Conservation (phyloP, 164 flowering plant genomes). For the Litsea cubeba region DNA sequence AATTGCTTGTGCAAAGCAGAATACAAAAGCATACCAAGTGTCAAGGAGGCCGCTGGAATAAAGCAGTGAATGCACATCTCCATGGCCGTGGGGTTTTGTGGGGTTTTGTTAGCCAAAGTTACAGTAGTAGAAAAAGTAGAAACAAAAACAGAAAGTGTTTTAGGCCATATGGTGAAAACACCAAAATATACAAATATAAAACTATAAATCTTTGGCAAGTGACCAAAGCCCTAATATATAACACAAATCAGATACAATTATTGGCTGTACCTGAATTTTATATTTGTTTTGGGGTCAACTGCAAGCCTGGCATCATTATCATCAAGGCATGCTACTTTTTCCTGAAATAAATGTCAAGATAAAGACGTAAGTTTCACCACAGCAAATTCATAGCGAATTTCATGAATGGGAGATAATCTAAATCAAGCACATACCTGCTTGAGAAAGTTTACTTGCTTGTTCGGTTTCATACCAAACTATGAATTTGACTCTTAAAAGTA, state of each 20-base stretch:
- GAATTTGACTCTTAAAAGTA: conserved; percentile 71
- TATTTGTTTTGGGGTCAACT: conserved; percentile 66
- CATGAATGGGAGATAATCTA: not conserved
- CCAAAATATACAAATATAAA: not conserved
- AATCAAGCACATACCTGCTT: conserved; percentile 66
- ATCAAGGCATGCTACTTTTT: conserved; percentile 94
- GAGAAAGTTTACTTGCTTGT: conserved; percentile 79
- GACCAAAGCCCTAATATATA: not conserved
- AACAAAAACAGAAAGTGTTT: not conserved
- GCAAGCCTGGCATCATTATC: conserved; percentile 98
- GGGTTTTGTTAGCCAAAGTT: no score
- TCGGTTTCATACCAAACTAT: conserved; percentile 89
- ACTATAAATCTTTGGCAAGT: not conserved
- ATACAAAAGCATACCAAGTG: conserved; percentile 44
- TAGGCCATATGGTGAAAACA: not conserved
- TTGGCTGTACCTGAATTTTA: conserved; percentile 67
- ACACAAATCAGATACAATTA: not conserved
- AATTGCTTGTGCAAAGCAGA: not conserved
- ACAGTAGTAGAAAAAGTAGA: conserved; percentile 4
- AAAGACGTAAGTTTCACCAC: not conserved
- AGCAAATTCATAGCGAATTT: not conserved
- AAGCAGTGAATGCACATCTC: conserved; percentile 96
- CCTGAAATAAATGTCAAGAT: conserved; percentile 39
- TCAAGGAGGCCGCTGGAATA: conserved; percentile 82
- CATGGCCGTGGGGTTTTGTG: conserved; percentile 99